phyloP scores from a whole-genome alignment of 1,139 yeast species.

The Scheffersomyces insectosa region DNA sequence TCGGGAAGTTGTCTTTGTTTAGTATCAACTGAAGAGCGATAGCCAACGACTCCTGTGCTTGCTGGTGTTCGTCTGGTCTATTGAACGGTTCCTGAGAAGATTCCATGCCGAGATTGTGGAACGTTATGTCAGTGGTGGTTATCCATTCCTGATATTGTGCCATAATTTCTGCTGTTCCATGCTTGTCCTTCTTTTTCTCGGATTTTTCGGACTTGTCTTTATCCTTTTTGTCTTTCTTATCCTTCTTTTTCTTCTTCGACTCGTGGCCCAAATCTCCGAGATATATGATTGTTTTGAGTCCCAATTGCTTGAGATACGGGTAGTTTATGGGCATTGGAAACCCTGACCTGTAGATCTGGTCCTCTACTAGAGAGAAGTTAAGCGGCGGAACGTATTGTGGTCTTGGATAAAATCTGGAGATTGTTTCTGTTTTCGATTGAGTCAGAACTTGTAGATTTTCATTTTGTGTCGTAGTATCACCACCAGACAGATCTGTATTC shows the following conservation, averaged over 20 bases:
- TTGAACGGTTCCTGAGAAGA: constrained; percentile 77
- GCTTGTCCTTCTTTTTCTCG: constrained; percentile 30
- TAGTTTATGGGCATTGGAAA: constrained; percentile 89
- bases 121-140: constrained; percentile 50
- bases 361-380: constrained; percentile 86
- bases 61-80: constrained; percentile 44
- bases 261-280: constrained; percentile 65
- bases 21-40: constrained; percentile 64
- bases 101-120: constrained; percentile 64
- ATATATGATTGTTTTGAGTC: constrained; percentile 77
- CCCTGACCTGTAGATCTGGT: constrained; percentile 85
- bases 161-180: constrained; percentile 41
- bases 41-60: constrained; percentile 51
- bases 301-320: constrained; percentile 69
- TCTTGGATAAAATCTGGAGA: constrained; percentile 9
- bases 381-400: constrained; percentile 75
- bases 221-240: constrained; percentile 12
- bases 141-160: constrained; percentile 67
- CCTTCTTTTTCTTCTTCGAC: constrained; percentile 20
- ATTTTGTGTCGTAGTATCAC: too few species aligned
- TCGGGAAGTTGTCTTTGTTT: constrained; percentile 77
- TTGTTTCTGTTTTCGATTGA: too few species aligned
- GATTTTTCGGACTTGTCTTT: constrained; percentile 40
- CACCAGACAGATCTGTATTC: too few species aligned
- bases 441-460: too few species aligned